Evolutionary conservation across 129 eudicot genomes (phyloP).

Genomic region (Saposhnikovia divaricata): DNA sequence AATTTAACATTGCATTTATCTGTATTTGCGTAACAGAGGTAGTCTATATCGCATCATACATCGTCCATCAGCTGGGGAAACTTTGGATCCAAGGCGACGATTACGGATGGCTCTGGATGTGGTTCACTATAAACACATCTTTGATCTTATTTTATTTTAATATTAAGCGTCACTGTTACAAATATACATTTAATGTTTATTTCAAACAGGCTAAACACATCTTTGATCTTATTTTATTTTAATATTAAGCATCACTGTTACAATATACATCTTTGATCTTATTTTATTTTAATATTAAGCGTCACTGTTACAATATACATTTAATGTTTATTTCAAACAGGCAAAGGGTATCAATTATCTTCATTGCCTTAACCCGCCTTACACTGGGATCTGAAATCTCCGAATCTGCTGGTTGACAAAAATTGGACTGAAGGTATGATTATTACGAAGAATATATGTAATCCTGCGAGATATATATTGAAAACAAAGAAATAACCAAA

Average conservation of each 20-base stretch:
- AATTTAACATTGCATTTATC: neutral
- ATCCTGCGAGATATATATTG: neutral
- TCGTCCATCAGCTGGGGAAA: conserved; percentile 83
- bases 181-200: no score
- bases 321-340: conserved; percentile 24
- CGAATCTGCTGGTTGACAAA: conserved; percentile 87
- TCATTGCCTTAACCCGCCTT: conserved; percentile 80
- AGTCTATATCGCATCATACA: conserved; percentile 86
- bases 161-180: neutral
- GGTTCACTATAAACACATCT: conserved; percentile 40
- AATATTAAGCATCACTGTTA: no score
- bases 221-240: no score
- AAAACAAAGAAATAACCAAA: neutral
- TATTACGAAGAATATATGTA: neutral
- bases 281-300: no score
- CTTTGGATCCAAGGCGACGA: conserved; percentile 72
- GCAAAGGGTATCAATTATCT: conserved; percentile 95
- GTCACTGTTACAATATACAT: no score
- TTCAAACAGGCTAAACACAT: no score
- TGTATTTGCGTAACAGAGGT: conserved; percentile 40
- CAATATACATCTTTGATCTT: no score
- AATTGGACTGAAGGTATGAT: conserved; percentile 80
- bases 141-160: neutral
- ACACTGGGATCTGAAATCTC: conserved; percentile 95
- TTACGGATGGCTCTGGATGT: conserved; percentile 93